These are phyloP conservation scores for Austropuccinia psidii DNA, from an alignment of 1,284 basidiomycete genomes.

Conservation along the genomic window DNA sequence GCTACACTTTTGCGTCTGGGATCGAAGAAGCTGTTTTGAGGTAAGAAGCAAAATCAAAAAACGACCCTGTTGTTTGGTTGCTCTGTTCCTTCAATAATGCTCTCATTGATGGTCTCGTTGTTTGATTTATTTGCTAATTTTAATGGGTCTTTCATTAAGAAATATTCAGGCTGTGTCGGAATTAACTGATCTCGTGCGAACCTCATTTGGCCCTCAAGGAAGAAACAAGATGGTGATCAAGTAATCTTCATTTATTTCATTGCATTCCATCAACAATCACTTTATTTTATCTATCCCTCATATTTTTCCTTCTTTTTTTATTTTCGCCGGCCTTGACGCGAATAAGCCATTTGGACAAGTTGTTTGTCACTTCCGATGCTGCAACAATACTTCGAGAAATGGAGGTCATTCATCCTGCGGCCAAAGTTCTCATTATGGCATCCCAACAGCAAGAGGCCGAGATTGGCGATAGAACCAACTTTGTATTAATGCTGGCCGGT, in stretches of 20 bases:
- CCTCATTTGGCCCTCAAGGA: constrained; percentile 55
- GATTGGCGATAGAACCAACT: constrained; percentile 97
- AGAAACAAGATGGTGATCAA: constrained; percentile 94
- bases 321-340: neutral
- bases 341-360: constrained; percentile 67
- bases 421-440: constrained; percentile 94
- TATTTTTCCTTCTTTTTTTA: neutral
- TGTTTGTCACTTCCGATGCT: constrained; percentile 98
- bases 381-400: constrained; percentile 98
- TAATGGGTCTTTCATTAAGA: constrained; percentile 53
- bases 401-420: constrained; percentile 96
- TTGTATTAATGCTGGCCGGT: constrained; percentile 89
- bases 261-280: no score
- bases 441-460: constrained; percentile 93
- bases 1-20: constrained; percentile 48
- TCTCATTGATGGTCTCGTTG: neutral
- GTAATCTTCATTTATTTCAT: neutral
- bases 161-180: constrained; percentile 95
- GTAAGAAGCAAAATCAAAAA: constrained; percentile 30
- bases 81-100: no score
- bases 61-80: neutral
- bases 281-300: no score
- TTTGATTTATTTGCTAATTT: neutral
- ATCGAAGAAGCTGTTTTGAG: constrained; percentile 47
- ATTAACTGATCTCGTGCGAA: constrained; percentile 87